Percentiles rank a stretch among this genome's conserved stretches.
Evolutionary conservation across 768 basidiomycete genomes (phyloP).

Genomic region (Russula griseocarnosa): DNA sequence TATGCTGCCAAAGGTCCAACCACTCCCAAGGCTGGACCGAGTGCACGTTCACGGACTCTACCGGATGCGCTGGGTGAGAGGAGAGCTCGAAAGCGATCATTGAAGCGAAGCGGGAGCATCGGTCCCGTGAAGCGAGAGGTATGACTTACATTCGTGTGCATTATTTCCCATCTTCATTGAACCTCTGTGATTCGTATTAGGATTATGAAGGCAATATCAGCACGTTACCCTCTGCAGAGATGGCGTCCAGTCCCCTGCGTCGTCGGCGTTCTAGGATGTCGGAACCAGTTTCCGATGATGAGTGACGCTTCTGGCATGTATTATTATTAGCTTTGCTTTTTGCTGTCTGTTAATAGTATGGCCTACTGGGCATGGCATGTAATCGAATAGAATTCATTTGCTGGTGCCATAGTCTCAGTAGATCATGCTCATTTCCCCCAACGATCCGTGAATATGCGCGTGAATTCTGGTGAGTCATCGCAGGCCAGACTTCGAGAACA

Average conservation of each 20-base stretch:
- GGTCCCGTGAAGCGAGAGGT: slow-evolving; percentile 21
- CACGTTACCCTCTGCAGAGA: slow-evolving; percentile 16
- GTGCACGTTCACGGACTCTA: slow-evolving; percentile 7
- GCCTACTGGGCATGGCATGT: neutral
- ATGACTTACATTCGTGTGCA: neutral
- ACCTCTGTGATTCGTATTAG: slow-evolving; percentile 7
- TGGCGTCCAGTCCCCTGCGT: slow-evolving; percentile 14
- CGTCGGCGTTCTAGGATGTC: slow-evolving; percentile 23
- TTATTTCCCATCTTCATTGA: neutral
- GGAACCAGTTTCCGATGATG: slow-evolving; percentile 20
- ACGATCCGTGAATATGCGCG: neutral
- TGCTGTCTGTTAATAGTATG: neutral
- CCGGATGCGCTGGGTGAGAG: slow-evolving; percentile 15
- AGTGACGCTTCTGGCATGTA: slow-evolving; percentile 8
- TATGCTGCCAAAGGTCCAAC: slow-evolving; percentile 5
- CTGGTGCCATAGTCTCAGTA: neutral
- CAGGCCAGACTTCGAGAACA: neutral
- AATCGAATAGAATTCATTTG: neutral
- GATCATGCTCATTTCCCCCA: neutral
- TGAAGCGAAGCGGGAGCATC: slow-evolving; percentile 25
- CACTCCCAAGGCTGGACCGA: neutral
- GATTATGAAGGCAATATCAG: slow-evolving; percentile 16
- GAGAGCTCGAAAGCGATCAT: slow-evolving; percentile 21
- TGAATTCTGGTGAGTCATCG: neutral
- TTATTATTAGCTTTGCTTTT: slow-evolving; percentile 2